Evolutionary conservation across 495 filamentous ascomycete genomes (phyloP), one percentile per base, ranked within the genome.

Genomic region (Aspergillus saccharolyticus): DNA sequence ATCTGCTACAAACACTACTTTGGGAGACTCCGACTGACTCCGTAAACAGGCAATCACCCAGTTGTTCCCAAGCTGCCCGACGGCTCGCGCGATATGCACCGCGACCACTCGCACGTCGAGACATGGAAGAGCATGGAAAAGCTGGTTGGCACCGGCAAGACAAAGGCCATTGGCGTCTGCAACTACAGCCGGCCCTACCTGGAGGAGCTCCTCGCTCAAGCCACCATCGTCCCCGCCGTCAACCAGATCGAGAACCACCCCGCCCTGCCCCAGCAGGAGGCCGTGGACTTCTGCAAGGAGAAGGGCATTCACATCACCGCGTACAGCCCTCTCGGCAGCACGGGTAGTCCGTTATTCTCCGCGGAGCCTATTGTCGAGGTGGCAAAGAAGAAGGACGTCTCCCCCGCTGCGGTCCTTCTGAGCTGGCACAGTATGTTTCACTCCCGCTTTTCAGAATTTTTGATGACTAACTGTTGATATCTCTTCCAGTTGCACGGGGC

Each of bases 171-270:
- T 60, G 90, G 90, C 52, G 88, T 95, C 24, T 88, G 82, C 58
- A 95, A 96, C 73, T 93, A 90, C 78, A 88, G 85, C 67, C 78
- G 81, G 53, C 72, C 74, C 53, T 91, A 85, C 66, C 80, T 96
- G 1, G 81, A 91, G 67, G 73, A 91, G 66, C 77, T 95, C 44
- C 80, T 94, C 7, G 76, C 83, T 4, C 74, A 86, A 50, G 83
- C 81, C 51, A 80, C 72, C 30, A 73, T 92, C 43, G 68, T 86
- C 0, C 91, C 91, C 12, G 89, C 90, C n/a, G 88, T 85, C 59
- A 94, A 95, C 75, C 90, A 95, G 82, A 91, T 95, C 66, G 91
- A 96, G 76, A 91, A 92, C 75, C 89, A 92, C 76, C 76, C 76
- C 8, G 64, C 69, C 21, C 81, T 94, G n/a, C 89, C 90, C 0